Evolutionary conservation across 305 asterid species (phyloP).

Genomic region (Rubia peregrina): DNA sequence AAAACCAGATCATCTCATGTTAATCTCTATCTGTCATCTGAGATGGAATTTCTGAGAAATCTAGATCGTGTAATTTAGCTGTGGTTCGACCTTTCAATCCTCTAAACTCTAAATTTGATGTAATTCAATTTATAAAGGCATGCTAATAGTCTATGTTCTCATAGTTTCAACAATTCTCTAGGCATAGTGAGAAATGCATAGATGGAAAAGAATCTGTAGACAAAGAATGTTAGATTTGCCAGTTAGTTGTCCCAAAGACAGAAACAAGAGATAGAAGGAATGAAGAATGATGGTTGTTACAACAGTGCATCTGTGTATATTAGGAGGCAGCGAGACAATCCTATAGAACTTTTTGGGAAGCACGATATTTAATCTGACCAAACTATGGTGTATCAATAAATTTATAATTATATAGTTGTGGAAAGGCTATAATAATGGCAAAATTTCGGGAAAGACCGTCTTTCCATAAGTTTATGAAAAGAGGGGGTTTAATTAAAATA

Average conservation of each 20-base stretch:
- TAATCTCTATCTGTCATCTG: too few relatives aligned
- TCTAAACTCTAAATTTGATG: neutral
- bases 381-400: slow-evolving; percentile 1
- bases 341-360: neutral
- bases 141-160: neutral
- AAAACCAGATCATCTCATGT: neutral
- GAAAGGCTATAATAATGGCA: too few relatives aligned
- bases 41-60: too few relatives aligned
- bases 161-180: neutral
- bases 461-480: too few relatives aligned
- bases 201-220: neutral
- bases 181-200: neutral
- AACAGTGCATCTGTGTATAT: too few relatives aligned
- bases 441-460: too few relatives aligned
- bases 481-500: too few relatives aligned
- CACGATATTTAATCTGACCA: neutral
- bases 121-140: neutral
- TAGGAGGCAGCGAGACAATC: neutral
- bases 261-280: too few relatives aligned
- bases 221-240: neutral
- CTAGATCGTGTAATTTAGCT: neutral
- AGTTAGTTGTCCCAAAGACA: neutral
- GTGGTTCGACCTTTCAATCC: neutral
- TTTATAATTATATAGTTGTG: slow-evolving; percentile 8
- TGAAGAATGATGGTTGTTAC: neutral